These are phyloP conservation scores for Didymella sp. DNA, from an alignment of 2,329 filamentous ascomycete species.

Conservation along the genomic window DNA sequence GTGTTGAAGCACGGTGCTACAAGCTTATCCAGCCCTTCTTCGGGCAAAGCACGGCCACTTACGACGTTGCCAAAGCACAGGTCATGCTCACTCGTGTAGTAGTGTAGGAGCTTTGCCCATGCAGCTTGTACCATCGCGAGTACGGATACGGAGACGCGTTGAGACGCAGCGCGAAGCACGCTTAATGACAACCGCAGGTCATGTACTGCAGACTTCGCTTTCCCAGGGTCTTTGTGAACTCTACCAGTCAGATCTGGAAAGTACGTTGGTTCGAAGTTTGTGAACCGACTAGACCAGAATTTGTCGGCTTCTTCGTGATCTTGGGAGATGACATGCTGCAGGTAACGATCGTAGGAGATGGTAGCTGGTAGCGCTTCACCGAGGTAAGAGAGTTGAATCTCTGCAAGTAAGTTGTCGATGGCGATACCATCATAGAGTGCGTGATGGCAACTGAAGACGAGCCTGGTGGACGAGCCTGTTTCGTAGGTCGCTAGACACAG, in stretches of 20 bases:
- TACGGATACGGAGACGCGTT: slow-evolving; percentile 52
- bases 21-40: slow-evolving; percentile 72
- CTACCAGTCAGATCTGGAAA: slow-evolving; percentile 48
- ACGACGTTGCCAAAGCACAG: slow-evolving; percentile 88
- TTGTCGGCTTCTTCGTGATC: slow-evolving; percentile 58
- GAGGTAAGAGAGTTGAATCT: slow-evolving; percentile 68
- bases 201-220: slow-evolving; percentile 35
- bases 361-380: slow-evolving; percentile 57
- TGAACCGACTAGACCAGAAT: slow-evolving; percentile 72
- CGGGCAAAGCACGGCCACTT: slow-evolving; percentile 72
- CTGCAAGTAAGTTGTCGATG: slow-evolving; percentile 71
- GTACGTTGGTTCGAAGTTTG: slow-evolving; percentile 56
- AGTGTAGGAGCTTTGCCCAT: slow-evolving; percentile 71
- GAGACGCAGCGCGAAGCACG: slow-evolving; percentile 31
- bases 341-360: slow-evolving; percentile 68
- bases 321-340: slow-evolving; percentile 63
- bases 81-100: slow-evolving; percentile 65
- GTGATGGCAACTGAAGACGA: slow-evolving; percentile 72
- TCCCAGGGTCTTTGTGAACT: neutral
- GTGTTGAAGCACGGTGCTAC: slow-evolving; percentile 96
- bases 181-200: slow-evolving; percentile 32
- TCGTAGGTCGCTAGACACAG: slow-evolving; percentile 43
- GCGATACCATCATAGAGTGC: slow-evolving; percentile 87
- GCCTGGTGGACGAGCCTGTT: slow-evolving; percentile 29
- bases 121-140: slow-evolving; percentile 73